phyloP scores from a whole-genome alignment of 495 filamentous ascomycete species.

The Diplogelasinospora grovesii region DNA sequence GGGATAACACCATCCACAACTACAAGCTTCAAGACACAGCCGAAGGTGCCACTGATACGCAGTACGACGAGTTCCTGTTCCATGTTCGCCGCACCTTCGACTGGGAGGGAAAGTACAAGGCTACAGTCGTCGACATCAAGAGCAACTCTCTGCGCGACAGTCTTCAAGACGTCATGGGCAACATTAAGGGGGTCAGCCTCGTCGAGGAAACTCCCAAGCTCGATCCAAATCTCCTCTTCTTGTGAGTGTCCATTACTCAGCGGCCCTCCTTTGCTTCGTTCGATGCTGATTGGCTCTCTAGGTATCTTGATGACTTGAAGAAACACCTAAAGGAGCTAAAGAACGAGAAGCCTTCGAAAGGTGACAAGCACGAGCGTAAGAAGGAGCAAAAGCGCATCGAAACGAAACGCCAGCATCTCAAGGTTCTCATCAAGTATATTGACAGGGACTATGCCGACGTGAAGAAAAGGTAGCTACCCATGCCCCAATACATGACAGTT shows the following conservation, averaged over 20 bases:
- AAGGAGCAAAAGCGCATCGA: slow-evolving; percentile 60
- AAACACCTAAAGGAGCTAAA: slow-evolving; percentile 60
- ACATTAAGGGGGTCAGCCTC: slow-evolving; percentile 72
- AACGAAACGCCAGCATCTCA: slow-evolving; percentile 61
- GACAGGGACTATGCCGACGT: slow-evolving; percentile 73
- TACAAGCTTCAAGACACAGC: slow-evolving; percentile 78
- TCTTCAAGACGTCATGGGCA: slow-evolving; percentile 69
- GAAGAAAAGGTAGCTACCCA: slow-evolving; percentile 55
- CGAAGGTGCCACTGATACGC: slow-evolving; percentile 60
- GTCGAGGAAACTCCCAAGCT: slow-evolving; percentile 73
- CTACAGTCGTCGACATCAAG: slow-evolving; percentile 79
- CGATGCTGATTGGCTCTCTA: slow-evolving; percentile 10
- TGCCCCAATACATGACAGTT: not conserved
- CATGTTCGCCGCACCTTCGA: slow-evolving; percentile 80
- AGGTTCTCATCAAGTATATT: slow-evolving; percentile 72
- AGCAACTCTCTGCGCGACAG: slow-evolving; percentile 70
- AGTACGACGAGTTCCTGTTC: slow-evolving; percentile 83
- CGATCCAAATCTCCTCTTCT: slow-evolving; percentile 84
- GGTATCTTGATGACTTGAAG: slow-evolving; percentile 70
- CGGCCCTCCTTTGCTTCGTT: not conserved
- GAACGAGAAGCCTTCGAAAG: slow-evolving; percentile 36
- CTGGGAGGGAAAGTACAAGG: slow-evolving; percentile 79
- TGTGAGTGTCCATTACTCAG: slow-evolving; percentile 31
- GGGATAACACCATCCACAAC: slow-evolving; percentile 72
- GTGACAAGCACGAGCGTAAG: slow-evolving; percentile 51